Percentiles rank a stretch among this genome's conserved stretches.
Evolutionary conservation across 2,329 filamentous ascomycete species (phyloP).

Genomic region (Amesomyces nigricolor): DNA sequence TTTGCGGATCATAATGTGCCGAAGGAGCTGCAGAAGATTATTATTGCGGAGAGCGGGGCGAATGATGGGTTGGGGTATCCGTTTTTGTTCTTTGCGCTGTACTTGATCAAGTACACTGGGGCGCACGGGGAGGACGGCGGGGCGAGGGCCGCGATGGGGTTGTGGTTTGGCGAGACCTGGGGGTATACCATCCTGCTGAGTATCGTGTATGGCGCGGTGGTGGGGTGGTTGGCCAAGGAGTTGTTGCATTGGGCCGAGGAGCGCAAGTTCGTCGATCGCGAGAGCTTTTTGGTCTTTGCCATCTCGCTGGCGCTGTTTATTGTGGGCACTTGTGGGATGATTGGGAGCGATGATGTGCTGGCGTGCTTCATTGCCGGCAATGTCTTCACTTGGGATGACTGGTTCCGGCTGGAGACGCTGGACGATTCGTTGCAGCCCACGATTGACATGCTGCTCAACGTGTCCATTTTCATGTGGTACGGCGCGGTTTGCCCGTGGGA

Average conservation of each 20-base stretch:
- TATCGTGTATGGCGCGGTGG: slow-evolving; percentile 66
- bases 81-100: slow-evolving; percentile 79
- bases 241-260: slow-evolving; percentile 80
- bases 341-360: slow-evolving; percentile 83
- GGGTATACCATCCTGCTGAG: slow-evolving; percentile 77
- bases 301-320: slow-evolving; percentile 83
- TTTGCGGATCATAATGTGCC: slow-evolving; percentile 91
- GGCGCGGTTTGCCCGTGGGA: slow-evolving; percentile 80
- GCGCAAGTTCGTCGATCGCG: slow-evolving; percentile 73
- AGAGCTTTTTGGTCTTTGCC: slow-evolving; percentile 83
- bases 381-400: slow-evolving; percentile 87
- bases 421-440: slow-evolving; percentile 93
- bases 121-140: slow-evolving; percentile 55
- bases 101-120: slow-evolving; percentile 71
- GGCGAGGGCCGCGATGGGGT: slow-evolving; percentile 59
- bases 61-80: slow-evolving; percentile 89
- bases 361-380: slow-evolving; percentile 93
- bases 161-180: slow-evolving; percentile 85
- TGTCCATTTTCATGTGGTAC: slow-evolving; percentile 85
- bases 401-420: slow-evolving; percentile 79
- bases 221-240: slow-evolving; percentile 78
- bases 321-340: slow-evolving; percentile 76
- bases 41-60: slow-evolving; percentile 75
- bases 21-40: slow-evolving; percentile 71
- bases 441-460: slow-evolving; percentile 89